These are phyloP conservation scores for Tetratostichococcus sp. DNA, from an alignment of 139 green algal genomes.

Conservation along the genomic window DNA sequence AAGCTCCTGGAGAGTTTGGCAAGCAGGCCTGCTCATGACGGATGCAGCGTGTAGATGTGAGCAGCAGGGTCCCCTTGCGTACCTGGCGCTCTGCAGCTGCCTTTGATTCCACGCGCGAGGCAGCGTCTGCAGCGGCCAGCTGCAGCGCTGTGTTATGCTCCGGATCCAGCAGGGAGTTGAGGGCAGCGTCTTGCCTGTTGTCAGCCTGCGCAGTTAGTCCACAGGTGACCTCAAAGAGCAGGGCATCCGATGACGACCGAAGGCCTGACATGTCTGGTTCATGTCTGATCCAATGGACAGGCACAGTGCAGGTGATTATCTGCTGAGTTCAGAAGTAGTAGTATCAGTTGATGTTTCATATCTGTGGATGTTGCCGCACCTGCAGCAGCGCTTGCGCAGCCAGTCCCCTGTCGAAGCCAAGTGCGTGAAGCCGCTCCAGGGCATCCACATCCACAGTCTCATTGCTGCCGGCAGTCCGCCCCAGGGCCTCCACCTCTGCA, in stretches of 20 bases:
- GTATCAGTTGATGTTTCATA: no score
- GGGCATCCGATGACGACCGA: no score
- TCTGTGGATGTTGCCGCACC: no score
- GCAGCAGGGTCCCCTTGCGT: no score
- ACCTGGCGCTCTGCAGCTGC: neutral
- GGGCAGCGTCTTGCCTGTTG: conserved; percentile 19
- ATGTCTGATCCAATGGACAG: no score
- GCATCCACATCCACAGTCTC: conserved; percentile 34
- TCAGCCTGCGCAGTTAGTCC: neutral
- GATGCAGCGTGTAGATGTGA: no score
- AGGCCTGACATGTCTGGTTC: no score
- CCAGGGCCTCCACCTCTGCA: conserved; percentile 2
- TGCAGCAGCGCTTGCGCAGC: conserved; percentile 36
- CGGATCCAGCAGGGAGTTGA: conserved; percentile 28
- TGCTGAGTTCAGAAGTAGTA: no score
- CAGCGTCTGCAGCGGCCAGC: conserved; percentile 12
- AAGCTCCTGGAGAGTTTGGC: no score
- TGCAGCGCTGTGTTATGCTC: conserved; percentile 24
- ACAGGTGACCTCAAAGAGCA: no score
- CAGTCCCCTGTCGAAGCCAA: conserved; percentile 23
- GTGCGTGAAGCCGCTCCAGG: conserved; percentile 26
- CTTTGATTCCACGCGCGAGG: neutral
- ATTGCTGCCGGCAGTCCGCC: conserved; percentile 29
- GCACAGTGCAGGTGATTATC: no score
- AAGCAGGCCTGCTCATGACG: no score